A percentile compares a stretch with the other conserved stretches of the same genome.
phyloP scores from a whole-genome alignment of 1,139 yeast genomes.

The Diutina ranongensis region DNA sequence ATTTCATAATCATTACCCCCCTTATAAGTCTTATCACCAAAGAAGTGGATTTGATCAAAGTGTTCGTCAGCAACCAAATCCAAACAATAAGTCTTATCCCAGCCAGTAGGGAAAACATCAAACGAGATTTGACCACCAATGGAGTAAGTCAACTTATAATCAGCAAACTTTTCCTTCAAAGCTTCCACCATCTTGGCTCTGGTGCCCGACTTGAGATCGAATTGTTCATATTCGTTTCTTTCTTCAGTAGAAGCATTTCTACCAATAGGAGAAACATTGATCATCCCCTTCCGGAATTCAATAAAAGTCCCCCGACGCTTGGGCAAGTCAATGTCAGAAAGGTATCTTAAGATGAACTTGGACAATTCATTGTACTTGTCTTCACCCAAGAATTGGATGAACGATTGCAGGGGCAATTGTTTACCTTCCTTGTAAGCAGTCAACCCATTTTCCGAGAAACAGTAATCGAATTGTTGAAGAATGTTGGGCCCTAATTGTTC shows the following conservation, averaged over 20 bases:
- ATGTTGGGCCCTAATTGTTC: constrained; percentile 87
- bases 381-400: constrained; percentile 92
- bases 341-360: constrained; percentile 74
- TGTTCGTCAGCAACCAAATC: constrained; percentile 82
- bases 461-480: constrained; percentile 77
- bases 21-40: constrained; percentile 93
- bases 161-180: constrained; percentile 70
- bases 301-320: constrained; percentile 94
- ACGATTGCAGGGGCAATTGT: constrained; percentile 82
- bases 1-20: constrained; percentile 99
- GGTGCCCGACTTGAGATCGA: constrained; percentile 65
- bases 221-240: constrained; percentile 84
- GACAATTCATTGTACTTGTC: constrained; percentile 85
- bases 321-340: constrained; percentile 82
- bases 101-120: constrained; percentile 99
- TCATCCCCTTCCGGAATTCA: constrained; percentile 99
- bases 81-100: constrained; percentile 98
- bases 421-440: constrained; percentile 92
- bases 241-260: constrained; percentile 93
- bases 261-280: constrained; percentile 95
- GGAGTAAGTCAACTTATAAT: constrained; percentile 82
- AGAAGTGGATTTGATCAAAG: constrained; percentile 85
- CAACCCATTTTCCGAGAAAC: constrained; percentile 95
- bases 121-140: constrained; percentile 99
- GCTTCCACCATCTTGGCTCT: constrained; percentile 80